Evolutionary conservation across 257 asterid species (phyloP).

Genomic region (Euphrasia confusa): DNA sequence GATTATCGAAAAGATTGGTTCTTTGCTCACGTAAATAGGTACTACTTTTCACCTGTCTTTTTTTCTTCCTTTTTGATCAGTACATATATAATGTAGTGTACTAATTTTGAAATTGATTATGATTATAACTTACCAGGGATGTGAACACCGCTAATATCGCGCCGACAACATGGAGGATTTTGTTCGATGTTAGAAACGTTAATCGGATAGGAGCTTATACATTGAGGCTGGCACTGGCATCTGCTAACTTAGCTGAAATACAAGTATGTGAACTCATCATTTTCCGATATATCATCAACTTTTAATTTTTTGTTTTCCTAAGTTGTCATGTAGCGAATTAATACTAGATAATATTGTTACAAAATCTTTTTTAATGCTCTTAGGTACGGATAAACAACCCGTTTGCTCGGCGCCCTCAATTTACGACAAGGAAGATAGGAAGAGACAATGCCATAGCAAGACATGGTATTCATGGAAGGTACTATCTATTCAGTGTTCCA

Average conservation of each 20-base stretch:
- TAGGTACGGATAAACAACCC: constrained; percentile 51
- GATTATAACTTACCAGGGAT: constrained; percentile 31
- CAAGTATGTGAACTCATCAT: constrained; percentile 32
- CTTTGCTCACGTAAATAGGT: constrained; percentile 62
- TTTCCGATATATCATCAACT: neutral
- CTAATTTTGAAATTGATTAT: neutral
- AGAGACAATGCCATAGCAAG: constrained; percentile 73
- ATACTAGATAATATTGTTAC: neutral
- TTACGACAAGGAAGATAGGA: constrained; percentile 47
- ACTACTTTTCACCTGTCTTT: neutral
- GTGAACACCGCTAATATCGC: constrained; percentile 7
- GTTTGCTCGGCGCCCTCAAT: constrained; percentile 22
- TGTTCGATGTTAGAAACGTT: constrained; percentile 38
- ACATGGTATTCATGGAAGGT: constrained; percentile 79
- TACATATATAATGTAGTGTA: neutral
- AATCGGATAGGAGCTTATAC: constrained; percentile 32
- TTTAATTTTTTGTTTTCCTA: neutral
- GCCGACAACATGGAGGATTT: constrained; percentile 63
- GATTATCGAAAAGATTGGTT: constrained; percentile 47
- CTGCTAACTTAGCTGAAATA: constrained; percentile 49
- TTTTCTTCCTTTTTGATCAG: neutral
- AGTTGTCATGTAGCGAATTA: neutral
- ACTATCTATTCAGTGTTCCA: constrained; percentile 31
- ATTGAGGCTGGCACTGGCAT: constrained; percentile 64
- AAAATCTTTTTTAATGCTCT: neutral